Base-by-base conservation (phyloP, 2,329 filamentous ascomycete species). In the Grosmannia huntii region DNA sequence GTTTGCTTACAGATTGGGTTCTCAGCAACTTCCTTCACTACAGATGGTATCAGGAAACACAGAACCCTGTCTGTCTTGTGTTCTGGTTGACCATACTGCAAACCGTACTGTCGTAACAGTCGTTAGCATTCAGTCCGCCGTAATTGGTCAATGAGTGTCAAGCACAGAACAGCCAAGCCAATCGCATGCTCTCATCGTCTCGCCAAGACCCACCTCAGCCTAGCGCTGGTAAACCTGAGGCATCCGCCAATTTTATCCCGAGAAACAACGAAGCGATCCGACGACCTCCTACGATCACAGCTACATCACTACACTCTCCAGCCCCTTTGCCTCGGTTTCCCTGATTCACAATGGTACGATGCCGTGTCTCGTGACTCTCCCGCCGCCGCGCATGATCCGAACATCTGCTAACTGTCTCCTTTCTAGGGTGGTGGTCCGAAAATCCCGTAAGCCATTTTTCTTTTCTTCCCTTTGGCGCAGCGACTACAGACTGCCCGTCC, bases 351-450 rank as follows among this genome's bases (percentile, higher is more conserved):
- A 56, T 56, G 54, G 54, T 56, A 56, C 10, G 53, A 36, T 7
- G 28, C 25, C 5, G 21, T 21, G 11, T 16, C 19, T 12, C 11
- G 7, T 5, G 19, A 36, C 27, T 41, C 33, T 5, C 16, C n/a
- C 12, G 21, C 12, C 21, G 11, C 11, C 25, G 25, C 16, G 23
- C 7, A 52, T 31, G 31, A 41, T 6, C 33, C 7, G 25, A 23
- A 41, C 27, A 10, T 25, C 57, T 61, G 64, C 77, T 82, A 71
- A 82, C 71, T 63, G 57, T 60, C 31, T 23, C 5, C 55, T 61
- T 21, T 57, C 27, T 64, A 85, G 86, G 87, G 87, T 77, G 88
- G 88, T 76, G 90, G 90, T 77, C 85, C 82, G 70, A 75, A 73
- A 72, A 72, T 82, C 68, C 77, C 76, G 79, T 82, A 73, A 79